These are phyloP conservation scores for Neocatenulostroma microsporum DNA, from an alignment of 2,329 filamentous ascomycete species.

Conservation along the genomic window DNA sequence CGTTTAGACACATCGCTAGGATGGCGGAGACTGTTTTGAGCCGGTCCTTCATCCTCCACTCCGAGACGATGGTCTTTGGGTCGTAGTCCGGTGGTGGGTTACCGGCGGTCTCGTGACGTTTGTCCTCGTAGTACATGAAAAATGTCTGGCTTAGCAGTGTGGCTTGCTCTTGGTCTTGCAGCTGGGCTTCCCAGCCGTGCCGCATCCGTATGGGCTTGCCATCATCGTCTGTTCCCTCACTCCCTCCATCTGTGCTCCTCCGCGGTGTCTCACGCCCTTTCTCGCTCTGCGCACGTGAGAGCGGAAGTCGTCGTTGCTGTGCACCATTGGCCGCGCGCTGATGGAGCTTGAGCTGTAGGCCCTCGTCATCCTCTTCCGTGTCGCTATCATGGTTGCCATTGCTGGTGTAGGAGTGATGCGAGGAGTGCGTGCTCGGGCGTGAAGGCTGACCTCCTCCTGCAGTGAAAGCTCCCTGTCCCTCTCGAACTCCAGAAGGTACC, in stretches of 20 bases:
- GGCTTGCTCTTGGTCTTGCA: constrained; percentile 83
- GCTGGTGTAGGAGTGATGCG: too few relatives aligned
- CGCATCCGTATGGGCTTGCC: constrained; percentile 44
- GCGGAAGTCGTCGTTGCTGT: constrained; percentile 5
- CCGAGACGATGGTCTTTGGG: constrained; percentile 52
- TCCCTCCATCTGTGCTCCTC: constrained; percentile 1
- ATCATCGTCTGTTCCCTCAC: constrained; percentile 9
- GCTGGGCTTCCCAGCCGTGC: constrained; percentile 89
- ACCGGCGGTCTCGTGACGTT: constrained; percentile 89
- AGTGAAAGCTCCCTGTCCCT: too few relatives aligned
- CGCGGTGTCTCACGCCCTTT: constrained; percentile 6
- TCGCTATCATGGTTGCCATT: constrained; percentile 7
- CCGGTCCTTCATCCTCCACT: constrained; percentile 96
- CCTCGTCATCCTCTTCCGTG: constrained; percentile 24
- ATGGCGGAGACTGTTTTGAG: constrained; percentile 95
- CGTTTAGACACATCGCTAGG: constrained; percentile 89
- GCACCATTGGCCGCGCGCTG: constrained; percentile 46
- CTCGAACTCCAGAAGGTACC: too few relatives aligned
- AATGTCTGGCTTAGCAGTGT: constrained; percentile 69
- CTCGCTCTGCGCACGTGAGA: constrained; percentile 15
- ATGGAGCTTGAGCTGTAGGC: constrained; percentile 44
- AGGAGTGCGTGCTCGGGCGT: constrained; percentile 10
- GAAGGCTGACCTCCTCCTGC: too few relatives aligned
- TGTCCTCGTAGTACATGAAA: constrained; percentile 99
- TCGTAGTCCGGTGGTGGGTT: constrained; percentile 58